Base-by-base conservation (phyloP, 1,284 basidiomycete genomes). In the Naganishia liquefaciens region DNA sequence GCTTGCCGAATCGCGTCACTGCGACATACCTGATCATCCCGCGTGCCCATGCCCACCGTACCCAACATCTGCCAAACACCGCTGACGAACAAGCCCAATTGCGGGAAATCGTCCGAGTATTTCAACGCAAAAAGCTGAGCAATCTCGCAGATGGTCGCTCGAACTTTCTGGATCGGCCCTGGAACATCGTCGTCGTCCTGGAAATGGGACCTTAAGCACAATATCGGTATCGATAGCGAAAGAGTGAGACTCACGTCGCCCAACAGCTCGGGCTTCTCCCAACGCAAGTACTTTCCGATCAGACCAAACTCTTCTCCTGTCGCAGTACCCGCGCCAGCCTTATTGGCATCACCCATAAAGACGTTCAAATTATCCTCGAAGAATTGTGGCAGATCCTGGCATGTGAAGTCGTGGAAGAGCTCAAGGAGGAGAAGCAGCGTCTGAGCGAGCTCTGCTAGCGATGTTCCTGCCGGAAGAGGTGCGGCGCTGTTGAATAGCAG, bases 301-400 rank as follows among this genome's bases (percentile, higher is more conserved):
- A 86, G 86, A 1, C 91, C 91, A 25, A 74, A 71, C 25, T 73
- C 70, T n/a, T 70, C 72, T 13, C 66, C 69, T 1, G 65, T 70
- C 1, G 77, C 80, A 19, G 47, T 54, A 17, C 53, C 58, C 3
- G 33, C 58, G 21, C 27, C 30, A 13, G 64, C 51, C 46, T 61
- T 54, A 25, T 23, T 58, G 0, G 81, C 75, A 21, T 86, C 82
- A 1, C 82, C 86, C 77, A 94, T 94, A 76, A 93, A 94, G 67
- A 88, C 84, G 10, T 83, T 80, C 68, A 96, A 86, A 49, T 88
- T 83, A 75, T 99, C 95, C 75, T 99, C 95, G 72, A 99, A 88
- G 69, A 88, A 88, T 10, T 93, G 93, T 5, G 95, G 94, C 25
- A 99, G 81, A 78, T 99, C 95, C 71, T 99, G 96, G 69, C 90